A percentile compares a stretch with the other conserved stretches of the same genome.
phyloP scores from a whole-genome alignment of 345 rosid genomes.

The Xanthoceras sorbifolium region DNA sequence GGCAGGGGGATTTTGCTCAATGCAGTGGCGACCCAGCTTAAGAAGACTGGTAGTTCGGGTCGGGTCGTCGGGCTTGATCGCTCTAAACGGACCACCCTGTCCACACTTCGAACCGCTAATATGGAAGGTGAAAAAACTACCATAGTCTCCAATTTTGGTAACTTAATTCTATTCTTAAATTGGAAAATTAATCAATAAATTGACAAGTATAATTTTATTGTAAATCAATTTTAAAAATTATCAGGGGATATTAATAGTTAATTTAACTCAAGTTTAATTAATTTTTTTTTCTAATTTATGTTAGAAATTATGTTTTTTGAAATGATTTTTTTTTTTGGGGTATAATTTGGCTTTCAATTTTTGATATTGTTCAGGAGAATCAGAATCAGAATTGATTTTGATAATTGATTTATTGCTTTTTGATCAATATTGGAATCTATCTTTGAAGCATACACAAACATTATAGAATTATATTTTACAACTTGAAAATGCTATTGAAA shows the following conservation, averaged over 20 bases:
- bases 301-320: too few relatives aligned
- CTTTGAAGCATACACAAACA: not conserved
- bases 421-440: not conserved
- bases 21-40: slow-evolving; percentile 91
- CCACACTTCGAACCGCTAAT: slow-evolving; percentile 89
- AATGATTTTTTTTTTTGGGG: too few relatives aligned
- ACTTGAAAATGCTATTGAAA: not conserved
- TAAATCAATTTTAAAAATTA: too few relatives aligned
- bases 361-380: not conserved
- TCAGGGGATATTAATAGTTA: too few relatives aligned
- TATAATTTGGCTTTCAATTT: slow-evolving; percentile 4
- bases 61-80: slow-evolving; percentile 93
- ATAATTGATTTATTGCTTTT: not conserved
- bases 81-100: slow-evolving; percentile 69
- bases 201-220: too few relatives aligned
- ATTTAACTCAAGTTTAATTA: too few relatives aligned
- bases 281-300: not conserved
- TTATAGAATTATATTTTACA: too few relatives aligned
- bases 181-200: not conserved
- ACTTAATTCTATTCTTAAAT: too few relatives aligned
- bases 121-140: slow-evolving; percentile 58
- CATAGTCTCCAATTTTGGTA: not conserved
- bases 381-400: not conserved
- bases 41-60: slow-evolving; percentile 92
- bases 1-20: slow-evolving; percentile 91